A percentile compares a stretch with the other conserved stretches of the same genome.
Evolutionary conservation across 192 early-diverging fungal species (phyloP).

Genomic region (Endogone sp.): DNA sequence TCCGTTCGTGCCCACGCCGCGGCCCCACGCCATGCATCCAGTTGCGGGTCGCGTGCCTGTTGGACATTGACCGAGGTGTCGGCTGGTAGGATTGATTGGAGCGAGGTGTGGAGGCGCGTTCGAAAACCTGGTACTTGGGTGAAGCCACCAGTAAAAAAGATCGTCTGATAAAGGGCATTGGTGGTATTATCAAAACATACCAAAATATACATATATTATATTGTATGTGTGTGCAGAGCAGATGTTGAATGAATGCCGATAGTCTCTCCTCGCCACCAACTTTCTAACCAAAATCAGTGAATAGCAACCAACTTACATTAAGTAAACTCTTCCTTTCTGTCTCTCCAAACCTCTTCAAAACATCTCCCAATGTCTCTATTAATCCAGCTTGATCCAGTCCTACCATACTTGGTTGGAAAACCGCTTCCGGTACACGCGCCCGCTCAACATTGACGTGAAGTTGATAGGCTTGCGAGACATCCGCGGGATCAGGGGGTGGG

Average conservation of each 20-base stretch:
- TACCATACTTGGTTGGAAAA: slow-evolving; percentile 86
- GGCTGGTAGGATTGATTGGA: slow-evolving; percentile 62
- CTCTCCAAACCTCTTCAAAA: slow-evolving; percentile 53
- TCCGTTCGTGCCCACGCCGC: slow-evolving; percentile 56
- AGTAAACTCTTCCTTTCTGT: slow-evolving; percentile 39
- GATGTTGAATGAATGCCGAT: too few species aligned
- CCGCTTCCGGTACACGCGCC: slow-evolving; percentile 79
- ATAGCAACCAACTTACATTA: slow-evolving; percentile 34
- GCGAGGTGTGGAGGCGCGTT: slow-evolving; percentile 56
- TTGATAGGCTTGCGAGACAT: slow-evolving; percentile 68
- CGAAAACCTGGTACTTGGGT: slow-evolving; percentile 60
- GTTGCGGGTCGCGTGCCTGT: slow-evolving; percentile 63
- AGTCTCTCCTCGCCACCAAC: too few species aligned
- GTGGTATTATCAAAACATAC: neutral
- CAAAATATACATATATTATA: neutral
- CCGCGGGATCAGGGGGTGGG: slow-evolving; percentile 56
- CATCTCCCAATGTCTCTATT: slow-evolving; percentile 68
- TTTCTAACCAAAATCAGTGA: too few species aligned
- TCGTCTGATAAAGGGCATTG: slow-evolving; percentile 32
- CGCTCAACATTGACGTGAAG: slow-evolving; percentile 91
- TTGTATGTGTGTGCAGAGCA: too few species aligned
- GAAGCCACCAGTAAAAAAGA: slow-evolving; percentile 81
- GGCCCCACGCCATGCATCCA: slow-evolving; percentile 87
- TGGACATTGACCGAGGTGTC: slow-evolving; percentile 47
- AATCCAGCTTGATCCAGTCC: slow-evolving; percentile 89